Evolutionary conservation across 805 yeast genomes (phyloP).

Genomic region (Candida golubevii): DNA sequence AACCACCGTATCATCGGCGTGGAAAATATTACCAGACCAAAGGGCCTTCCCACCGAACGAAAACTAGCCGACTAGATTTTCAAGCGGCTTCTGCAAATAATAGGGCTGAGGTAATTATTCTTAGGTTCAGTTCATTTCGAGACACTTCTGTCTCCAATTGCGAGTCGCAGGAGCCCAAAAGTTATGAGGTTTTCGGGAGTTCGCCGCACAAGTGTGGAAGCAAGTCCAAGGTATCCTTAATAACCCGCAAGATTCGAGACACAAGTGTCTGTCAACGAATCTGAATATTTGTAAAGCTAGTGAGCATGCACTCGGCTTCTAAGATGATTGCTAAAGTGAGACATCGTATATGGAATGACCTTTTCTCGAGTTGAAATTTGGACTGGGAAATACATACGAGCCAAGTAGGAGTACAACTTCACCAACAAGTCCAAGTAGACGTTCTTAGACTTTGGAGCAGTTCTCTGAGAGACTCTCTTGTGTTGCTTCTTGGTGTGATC

Average conservation of each 20-base stretch:
- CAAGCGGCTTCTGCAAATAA: too few relatives aligned
- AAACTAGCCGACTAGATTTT: too few relatives aligned
- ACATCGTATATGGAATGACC: conserved; percentile 3
- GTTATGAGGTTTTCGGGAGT: too few relatives aligned
- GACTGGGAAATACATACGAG: conserved; percentile 71
- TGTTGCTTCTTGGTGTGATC: conserved; percentile 97
- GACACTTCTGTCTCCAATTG: conserved; percentile 8
- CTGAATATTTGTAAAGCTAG: neutral
- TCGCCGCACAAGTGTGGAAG: too few relatives aligned
- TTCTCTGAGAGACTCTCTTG: conserved; percentile 92
- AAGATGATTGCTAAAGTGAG: conserved; percentile 2
- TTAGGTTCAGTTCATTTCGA: neutral
- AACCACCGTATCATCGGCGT: too few relatives aligned
- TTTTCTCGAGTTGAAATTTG: conserved; percentile 2
- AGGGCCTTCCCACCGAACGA: too few relatives aligned
- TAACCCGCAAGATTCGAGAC: conserved; percentile 6
- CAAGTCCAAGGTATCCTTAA: neutral
- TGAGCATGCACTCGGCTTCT: neutral
- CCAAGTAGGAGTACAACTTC: conserved; percentile 97
- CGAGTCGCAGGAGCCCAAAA: conserved; percentile 2
- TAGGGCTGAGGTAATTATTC: neutral
- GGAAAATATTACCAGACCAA: too few relatives aligned
- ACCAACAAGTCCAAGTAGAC: conserved; percentile 98
- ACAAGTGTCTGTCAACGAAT: conserved; percentile 6
- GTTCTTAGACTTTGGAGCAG: conserved; percentile 99